These are phyloP conservation scores for Agrostemma githago DNA, from an alignment of 148 eudicot genomes.

Conservation along the genomic window DNA sequence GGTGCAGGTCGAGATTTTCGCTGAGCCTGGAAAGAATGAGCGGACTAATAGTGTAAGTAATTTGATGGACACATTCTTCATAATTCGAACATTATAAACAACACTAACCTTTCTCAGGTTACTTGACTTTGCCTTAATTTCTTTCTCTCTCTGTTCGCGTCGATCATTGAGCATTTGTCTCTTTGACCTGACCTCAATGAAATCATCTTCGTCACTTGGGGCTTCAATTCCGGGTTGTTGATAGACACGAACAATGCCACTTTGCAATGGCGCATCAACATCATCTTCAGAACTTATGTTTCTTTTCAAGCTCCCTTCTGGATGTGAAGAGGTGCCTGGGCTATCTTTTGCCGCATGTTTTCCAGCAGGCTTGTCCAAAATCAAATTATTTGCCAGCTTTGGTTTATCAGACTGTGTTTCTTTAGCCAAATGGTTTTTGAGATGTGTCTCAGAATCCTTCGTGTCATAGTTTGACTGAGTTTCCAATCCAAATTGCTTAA, in stretches of 20 bases:
- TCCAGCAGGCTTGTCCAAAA: conserved; percentile 30
- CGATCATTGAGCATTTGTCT: conserved; percentile 98
- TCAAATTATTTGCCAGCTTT: conserved; percentile 33
- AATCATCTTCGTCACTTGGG: conserved; percentile 93
- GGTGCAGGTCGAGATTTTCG: conserved; percentile 45
- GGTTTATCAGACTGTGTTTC: conserved; percentile 32
- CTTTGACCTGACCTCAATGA: conserved; percentile 95
- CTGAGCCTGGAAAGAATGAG: conserved; percentile 37
- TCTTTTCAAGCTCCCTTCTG: conserved; percentile 63
- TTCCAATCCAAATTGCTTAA: conserved; percentile 41
- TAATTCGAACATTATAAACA: not conserved
- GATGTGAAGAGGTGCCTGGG: conserved; percentile 29
- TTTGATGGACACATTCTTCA: not conserved
- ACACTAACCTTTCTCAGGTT: conserved; percentile 54
- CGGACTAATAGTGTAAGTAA: not conserved
- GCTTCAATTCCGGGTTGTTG: conserved; percentile 91
- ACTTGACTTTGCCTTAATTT: conserved; percentile 72
- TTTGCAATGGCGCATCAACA: conserved; percentile 88
- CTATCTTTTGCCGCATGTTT: conserved; percentile 31
- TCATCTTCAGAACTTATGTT: conserved; percentile 59
- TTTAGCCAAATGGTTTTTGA: conserved; percentile 43
- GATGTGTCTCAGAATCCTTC: conserved; percentile 30
- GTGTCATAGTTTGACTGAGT: conserved; percentile 35
- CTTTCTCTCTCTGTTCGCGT: conserved; percentile 93
- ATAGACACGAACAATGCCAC: conserved; percentile 76